Evolutionary conservation across 805 yeast species (phyloP).

Genomic region (Candida insectalens): DNA sequence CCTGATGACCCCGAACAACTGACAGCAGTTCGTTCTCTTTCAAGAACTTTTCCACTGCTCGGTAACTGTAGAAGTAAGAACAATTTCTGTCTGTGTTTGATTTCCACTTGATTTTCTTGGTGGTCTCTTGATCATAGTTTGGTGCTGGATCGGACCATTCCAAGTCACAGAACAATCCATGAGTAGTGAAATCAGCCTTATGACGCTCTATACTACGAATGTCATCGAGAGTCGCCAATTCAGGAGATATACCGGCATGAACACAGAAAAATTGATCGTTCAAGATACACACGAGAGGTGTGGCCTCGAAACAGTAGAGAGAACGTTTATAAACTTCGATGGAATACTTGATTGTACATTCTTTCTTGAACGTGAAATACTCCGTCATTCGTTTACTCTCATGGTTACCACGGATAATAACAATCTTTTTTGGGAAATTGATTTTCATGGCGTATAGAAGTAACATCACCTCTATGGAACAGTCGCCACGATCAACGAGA

Average conservation of each 20-base stretch:
- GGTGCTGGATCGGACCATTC: constrained; percentile 95
- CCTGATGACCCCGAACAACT: constrained; percentile 91
- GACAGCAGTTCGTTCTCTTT: constrained; percentile 69
- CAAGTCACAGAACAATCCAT: constrained; percentile 87
- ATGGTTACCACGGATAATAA: constrained; percentile 88
- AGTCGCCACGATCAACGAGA: constrained; percentile 92
- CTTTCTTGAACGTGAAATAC: constrained; percentile 86
- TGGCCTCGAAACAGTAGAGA: constrained; percentile 67
- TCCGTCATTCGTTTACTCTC: constrained; percentile 90
- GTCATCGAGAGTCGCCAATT: constrained; percentile 59
- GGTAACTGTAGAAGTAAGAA: constrained; percentile 78
- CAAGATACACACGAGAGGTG: constrained; percentile 89
- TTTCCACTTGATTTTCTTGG: constrained; percentile 30
- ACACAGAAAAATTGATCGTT: constrained; percentile 91
- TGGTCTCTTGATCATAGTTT: constrained; percentile 51
- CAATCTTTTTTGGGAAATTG: constrained; percentile 63
- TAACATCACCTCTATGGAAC: constrained; percentile 75
- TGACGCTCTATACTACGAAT: constrained; percentile 63
- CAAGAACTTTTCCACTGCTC: constrained; percentile 70
- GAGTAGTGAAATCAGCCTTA: constrained; percentile 77
- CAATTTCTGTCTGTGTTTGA: constrained; percentile 80
- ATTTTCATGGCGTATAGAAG: constrained; percentile 73
- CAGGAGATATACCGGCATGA: constrained; percentile 93
- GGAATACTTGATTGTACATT: constrained; percentile 81
- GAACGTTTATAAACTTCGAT: constrained; percentile 57